Conservation (phyloP, 768 basidiomycete genomes). For the Russula sp. region DNA sequence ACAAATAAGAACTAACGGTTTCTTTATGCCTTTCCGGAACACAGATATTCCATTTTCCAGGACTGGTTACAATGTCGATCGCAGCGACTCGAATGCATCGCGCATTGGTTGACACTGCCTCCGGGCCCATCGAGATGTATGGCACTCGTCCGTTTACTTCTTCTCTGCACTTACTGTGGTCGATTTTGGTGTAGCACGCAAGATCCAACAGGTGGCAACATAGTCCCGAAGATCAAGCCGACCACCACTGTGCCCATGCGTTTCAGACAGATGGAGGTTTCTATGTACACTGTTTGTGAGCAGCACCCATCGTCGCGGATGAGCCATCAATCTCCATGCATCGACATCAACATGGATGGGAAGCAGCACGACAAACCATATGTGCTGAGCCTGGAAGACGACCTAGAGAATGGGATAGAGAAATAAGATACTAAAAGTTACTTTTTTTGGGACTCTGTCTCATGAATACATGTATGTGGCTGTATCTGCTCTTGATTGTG, state of each 20-base stretch:
- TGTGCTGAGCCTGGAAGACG: no score
- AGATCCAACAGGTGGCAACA: no score
- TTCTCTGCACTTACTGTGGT: not conserved
- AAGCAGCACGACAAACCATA: no score
- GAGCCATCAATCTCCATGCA: not conserved
- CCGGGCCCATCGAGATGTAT: not conserved
- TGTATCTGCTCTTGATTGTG: no score
- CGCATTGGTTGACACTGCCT: not conserved
- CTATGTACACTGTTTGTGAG: not conserved
- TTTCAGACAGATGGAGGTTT: not conserved
- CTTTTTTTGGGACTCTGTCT: no score
- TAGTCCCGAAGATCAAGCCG: not conserved
- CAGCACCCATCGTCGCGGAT: not conserved
- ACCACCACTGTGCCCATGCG: not conserved
- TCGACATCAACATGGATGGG: no score
- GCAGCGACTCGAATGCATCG: not conserved
- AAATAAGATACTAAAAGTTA: no score
- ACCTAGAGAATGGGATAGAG: no score
- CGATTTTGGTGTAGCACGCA: no score
- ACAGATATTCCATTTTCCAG: not conserved
- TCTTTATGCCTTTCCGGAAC: not conserved
- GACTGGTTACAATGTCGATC: not conserved
- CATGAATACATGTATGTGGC: no score
- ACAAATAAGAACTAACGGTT: no score
- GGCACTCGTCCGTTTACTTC: not conserved